phyloP scores from a whole-genome alignment of 2,329 filamentous ascomycete species.

The Periconia digitata region DNA sequence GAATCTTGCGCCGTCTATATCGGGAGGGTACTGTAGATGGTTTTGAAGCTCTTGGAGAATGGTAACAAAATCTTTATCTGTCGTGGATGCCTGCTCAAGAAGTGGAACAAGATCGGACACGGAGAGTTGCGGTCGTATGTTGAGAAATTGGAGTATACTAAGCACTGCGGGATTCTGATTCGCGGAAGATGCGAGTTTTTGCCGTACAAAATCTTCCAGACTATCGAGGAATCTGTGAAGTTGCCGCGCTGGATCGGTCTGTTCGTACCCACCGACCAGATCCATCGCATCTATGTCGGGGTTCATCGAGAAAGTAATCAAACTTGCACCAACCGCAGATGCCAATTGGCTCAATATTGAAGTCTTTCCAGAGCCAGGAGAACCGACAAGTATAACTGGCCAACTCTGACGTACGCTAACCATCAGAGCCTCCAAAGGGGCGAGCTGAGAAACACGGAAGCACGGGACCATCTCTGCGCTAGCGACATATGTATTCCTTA shows the following conservation, averaged over 20 bases:
- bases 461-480: constrained; percentile 25
- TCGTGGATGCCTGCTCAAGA: constrained; percentile 14
- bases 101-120: constrained; percentile 10
- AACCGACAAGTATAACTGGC: constrained; percentile 84
- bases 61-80: constrained; percentile 9
- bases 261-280: constrained; percentile 94
- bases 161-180: constrained; percentile 10
- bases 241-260: constrained; percentile 79
- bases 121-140: constrained; percentile 3
- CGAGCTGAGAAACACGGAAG: constrained; percentile 56
- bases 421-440: constrained; percentile 81
- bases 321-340: constrained; percentile 70
- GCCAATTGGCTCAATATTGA: constrained; percentile 77
- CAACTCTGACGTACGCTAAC: constrained; percentile 83
- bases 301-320: constrained; percentile 87
- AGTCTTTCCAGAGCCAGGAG: constrained; percentile 86
- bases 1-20: constrained; percentile 76
- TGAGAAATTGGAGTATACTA: constrained; percentile 26
- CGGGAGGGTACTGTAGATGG: constrained; percentile 56
- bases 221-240: constrained; percentile 62
- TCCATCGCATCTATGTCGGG: constrained; percentile 97
- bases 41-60: constrained; percentile 53
- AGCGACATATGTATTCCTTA: constrained; percentile 54
- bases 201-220: constrained; percentile 56
- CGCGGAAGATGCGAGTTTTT: constrained; percentile 17